phyloP scores from a whole-genome alignment of 305 asterid genomes.

The Fraxinus angustifolia region DNA sequence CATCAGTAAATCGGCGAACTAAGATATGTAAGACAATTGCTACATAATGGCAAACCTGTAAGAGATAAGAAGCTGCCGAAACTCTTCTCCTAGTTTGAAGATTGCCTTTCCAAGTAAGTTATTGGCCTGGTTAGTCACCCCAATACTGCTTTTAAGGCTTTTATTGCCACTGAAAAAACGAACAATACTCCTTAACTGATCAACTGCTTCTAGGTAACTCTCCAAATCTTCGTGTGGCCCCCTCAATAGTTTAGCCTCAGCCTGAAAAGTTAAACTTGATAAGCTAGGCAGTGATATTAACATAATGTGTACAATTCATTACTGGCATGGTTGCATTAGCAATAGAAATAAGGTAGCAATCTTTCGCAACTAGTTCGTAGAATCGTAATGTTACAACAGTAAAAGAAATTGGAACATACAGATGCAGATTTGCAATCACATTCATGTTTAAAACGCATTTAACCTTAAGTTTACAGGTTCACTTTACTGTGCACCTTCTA shows the following conservation, averaged over 20 bases:
- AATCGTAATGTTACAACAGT: not conserved
- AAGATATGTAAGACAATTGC: not conserved
- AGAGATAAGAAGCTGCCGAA: conserved; percentile 59
- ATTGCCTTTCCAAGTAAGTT: conserved; percentile 64
- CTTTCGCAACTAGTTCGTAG: not conserved
- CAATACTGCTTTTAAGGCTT: conserved; percentile 53
- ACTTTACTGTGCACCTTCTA: not conserved
- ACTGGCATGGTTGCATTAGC: not conserved
- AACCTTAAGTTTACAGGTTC: not conserved
- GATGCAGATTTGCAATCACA: not conserved
- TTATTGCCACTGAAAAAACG: conserved; percentile 60
- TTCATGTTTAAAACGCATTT: not conserved
- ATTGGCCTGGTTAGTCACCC: conserved; percentile 64
- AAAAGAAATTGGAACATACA: not conserved
- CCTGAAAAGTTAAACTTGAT: conserved; percentile 45
- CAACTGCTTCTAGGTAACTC: conserved; percentile 82
- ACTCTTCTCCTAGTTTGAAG: conserved; percentile 80
- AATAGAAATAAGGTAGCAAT: not conserved
- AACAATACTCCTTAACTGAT: conserved; percentile 63
- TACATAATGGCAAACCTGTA: conserved; percentile 54
- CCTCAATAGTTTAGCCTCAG: conserved; percentile 85
- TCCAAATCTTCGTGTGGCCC: conserved; percentile 95
- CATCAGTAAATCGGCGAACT: not conserved
- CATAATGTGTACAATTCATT: conserved; percentile 3
- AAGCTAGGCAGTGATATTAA: conserved; percentile 13